These are phyloP conservation scores for Rosa lucieae DNA, from an alignment of 306 rosid genomes.

Conservation along the genomic window DNA sequence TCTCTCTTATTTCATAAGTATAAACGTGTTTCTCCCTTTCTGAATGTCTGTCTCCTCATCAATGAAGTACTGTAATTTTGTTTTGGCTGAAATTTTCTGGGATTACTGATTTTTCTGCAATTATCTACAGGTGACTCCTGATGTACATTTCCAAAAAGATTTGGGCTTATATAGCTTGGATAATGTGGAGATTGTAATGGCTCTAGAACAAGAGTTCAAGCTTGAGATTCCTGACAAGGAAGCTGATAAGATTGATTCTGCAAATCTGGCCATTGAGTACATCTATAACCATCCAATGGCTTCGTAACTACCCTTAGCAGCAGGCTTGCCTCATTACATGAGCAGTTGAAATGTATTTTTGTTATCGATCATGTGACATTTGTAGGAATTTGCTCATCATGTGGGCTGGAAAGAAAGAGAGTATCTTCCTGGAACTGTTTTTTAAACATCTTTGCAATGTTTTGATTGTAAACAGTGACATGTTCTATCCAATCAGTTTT, in stretches of 20 bases:
- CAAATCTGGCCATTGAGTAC: constrained; percentile 80
- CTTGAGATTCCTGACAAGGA: constrained; percentile 93
- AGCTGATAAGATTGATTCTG: constrained; percentile 85
- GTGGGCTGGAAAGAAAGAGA: constrained; percentile 43
- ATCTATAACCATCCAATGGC: constrained; percentile 93
- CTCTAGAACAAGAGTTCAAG: constrained; percentile 96
- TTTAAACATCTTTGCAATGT: constrained; percentile 1
- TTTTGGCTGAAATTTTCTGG: constrained; percentile 3
- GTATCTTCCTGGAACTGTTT: constrained; percentile 24
- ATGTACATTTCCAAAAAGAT: constrained; percentile 86
- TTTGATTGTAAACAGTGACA: not conserved
- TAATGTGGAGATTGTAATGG: constrained; percentile 95
- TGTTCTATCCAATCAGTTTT: not conserved
- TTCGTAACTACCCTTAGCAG: constrained; percentile 31
- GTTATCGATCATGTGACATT: constrained; percentile 22
- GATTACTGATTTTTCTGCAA: constrained; percentile 14
- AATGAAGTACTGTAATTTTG: not conserved
- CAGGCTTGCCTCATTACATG: constrained; percentile 9
- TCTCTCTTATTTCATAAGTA: not conserved
- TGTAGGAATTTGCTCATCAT: constrained; percentile 27
- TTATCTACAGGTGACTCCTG: constrained; percentile 62
- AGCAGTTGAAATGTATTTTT: constrained; percentile 21
- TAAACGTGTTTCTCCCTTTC: not conserved
- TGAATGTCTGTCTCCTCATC: not conserved
- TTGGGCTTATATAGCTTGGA: constrained; percentile 98